Conservation (phyloP, 73 alveolate species). For the Tetrahymena elliotti region DNA sequence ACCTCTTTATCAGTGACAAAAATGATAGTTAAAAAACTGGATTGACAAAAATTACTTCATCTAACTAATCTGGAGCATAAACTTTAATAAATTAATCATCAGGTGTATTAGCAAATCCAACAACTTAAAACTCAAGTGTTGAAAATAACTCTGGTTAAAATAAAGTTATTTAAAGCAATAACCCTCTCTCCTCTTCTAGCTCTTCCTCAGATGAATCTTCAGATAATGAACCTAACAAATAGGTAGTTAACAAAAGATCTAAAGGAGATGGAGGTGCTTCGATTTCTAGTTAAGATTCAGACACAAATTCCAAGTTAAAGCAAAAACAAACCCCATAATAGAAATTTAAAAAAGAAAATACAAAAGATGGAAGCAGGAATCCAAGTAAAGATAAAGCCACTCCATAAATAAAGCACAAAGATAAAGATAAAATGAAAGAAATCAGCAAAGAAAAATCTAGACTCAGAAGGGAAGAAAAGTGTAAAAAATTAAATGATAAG, state of each 20-base stretch:
- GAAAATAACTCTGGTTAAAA: neutral
- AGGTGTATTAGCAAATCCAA: neutral
- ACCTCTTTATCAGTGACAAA: neutral
- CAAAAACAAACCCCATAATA: neutral
- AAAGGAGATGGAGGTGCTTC: neutral
- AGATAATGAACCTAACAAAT: neutral
- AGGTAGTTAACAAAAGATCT: neutral
- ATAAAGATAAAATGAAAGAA: neutral
- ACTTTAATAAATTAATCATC: neutral
- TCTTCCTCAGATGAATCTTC: neutral
- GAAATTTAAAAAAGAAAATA: neutral
- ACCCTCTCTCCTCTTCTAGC: neutral
- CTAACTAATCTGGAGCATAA: neutral
- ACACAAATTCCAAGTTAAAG: neutral
- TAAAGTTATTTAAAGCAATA: neutral
- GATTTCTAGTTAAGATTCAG: neutral
- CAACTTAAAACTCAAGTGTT: neutral
- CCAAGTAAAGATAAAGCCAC: constrained; percentile 4
- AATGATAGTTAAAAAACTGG: neutral
- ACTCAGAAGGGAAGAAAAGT: neutral
- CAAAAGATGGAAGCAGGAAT: neutral
- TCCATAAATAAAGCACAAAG: neutral
- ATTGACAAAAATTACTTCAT: neutral
- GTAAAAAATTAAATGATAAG: neutral
- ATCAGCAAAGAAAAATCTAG: constrained; percentile 1